phyloP scores from a whole-genome alignment of 1,139 yeast species.

The Pichia norvegensis region DNA sequence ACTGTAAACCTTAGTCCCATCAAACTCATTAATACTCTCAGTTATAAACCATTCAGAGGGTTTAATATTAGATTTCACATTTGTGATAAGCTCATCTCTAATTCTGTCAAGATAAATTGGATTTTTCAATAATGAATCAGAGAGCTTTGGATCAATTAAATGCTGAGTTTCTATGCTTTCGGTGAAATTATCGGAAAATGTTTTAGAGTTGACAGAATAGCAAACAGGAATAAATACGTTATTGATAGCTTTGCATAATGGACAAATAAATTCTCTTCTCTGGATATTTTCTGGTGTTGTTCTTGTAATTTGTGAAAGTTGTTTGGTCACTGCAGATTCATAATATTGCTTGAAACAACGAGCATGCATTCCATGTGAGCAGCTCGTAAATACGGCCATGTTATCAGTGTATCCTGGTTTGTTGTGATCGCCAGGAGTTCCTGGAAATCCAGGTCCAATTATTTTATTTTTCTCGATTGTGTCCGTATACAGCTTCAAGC shows the following conservation, averaged over 20 bases:
- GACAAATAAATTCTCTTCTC: constrained; percentile 74
- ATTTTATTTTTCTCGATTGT: constrained; percentile 35
- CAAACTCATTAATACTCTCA: constrained; percentile 9
- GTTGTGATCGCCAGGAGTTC: constrained; percentile 2
- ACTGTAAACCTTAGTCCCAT: constrained; percentile 9
- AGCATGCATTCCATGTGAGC: constrained; percentile 93
- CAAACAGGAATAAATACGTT: constrained; percentile 75
- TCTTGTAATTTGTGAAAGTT: constrained; percentile 62
- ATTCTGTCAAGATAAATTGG: constrained; percentile 12
- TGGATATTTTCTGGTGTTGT: constrained; percentile 71
- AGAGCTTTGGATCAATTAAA: constrained; percentile 15
- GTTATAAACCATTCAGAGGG: constrained; percentile 24
- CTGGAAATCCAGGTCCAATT: constrained; percentile 67
- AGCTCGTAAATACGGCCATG: constrained; percentile 61
- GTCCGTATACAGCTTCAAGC: constrained; percentile 28
- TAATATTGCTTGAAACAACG: constrained; percentile 64
- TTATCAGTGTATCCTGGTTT: constrained; percentile 34
- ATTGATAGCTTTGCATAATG: constrained; percentile 81
- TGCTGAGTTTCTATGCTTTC: not conserved
- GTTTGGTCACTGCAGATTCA: constrained; percentile 45
- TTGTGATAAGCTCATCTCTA: constrained; percentile 17
- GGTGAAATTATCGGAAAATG: constrained; percentile 16
- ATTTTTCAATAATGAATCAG: constrained; percentile 6
- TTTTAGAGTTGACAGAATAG: constrained; percentile 34
- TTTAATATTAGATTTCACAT: constrained; percentile 18